Conservation (phyloP, 2,329 filamentous ascomycete species). For the Scedosporium apiospermum region DNA sequence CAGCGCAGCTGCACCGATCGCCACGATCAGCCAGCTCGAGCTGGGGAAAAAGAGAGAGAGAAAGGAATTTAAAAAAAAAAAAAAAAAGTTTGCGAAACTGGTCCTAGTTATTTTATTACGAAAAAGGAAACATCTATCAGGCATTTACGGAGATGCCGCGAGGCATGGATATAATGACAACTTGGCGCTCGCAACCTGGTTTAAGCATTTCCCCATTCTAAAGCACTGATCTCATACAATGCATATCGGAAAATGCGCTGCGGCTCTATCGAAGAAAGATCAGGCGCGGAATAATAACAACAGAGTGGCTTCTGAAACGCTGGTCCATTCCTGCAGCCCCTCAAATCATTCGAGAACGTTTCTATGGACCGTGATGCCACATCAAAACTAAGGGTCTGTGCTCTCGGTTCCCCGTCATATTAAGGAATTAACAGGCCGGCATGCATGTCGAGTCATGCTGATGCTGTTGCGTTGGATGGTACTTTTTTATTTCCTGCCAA, state of each 20-base stretch:
- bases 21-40: neutral
- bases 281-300: neutral
- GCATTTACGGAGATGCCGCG: neutral
- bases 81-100: too few relatives aligned
- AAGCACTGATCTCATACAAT: neutral
- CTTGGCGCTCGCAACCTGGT: neutral
- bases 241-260: neutral
- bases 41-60: neutral
- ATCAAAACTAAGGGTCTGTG: slow-evolving; percentile 2
- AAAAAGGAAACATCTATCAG: neutral
- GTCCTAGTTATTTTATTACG: too few relatives aligned
- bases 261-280: neutral
- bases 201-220: neutral
- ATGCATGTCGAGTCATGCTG: neutral
- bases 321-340: neutral
- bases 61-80: too few relatives aligned
- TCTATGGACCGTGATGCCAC: neutral
- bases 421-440: neutral
- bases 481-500: neutral
- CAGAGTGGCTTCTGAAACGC: slow-evolving; percentile 3
- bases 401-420: neutral
- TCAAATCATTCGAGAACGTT: slow-evolving; percentile 5
- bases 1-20: neutral
- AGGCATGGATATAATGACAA: neutral
- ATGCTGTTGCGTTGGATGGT: neutral